Conservation (phyloP, 257 asterid species). For the Capsicum pubescens region DNA sequence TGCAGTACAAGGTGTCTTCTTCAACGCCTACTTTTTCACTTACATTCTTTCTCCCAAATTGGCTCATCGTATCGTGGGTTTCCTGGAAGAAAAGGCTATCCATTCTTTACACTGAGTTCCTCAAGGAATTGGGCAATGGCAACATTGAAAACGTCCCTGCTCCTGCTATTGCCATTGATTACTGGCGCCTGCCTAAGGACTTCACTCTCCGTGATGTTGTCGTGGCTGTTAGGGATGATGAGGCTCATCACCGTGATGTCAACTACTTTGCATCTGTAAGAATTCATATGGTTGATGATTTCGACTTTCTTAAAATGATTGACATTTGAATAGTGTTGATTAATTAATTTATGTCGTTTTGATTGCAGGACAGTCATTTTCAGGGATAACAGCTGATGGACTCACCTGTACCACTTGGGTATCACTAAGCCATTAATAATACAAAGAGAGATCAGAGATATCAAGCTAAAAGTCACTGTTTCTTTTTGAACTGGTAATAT, state of each 20-base stretch:
- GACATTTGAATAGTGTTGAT: neutral
- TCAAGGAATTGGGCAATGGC: conserved; percentile 68
- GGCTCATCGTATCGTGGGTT: conserved; percentile 74
- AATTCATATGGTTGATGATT: neutral
- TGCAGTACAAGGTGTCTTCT: conserved; percentile 76
- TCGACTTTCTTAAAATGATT: neutral
- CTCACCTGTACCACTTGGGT: conserved; percentile 62
- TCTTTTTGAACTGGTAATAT: neutral
- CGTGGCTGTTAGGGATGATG: conserved; percentile 76
- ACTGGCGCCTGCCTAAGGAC: conserved; percentile 69
- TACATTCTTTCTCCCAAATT: conserved; percentile 68
- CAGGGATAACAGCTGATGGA: conserved; percentile 58
- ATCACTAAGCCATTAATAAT: conserved; percentile 39
- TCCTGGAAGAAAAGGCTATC: conserved; percentile 74
- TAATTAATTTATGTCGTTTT: conserved; percentile 8
- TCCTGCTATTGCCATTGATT: conserved; percentile 90
- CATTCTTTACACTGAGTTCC: conserved; percentile 67
- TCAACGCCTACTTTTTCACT: conserved; percentile 69
- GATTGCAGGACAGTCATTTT: conserved; percentile 62
- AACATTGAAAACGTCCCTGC: conserved; percentile 79
- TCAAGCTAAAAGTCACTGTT: neutral
- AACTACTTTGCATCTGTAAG: conserved; percentile 87
- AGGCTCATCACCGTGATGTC: conserved; percentile 97
- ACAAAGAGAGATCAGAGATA: neutral
- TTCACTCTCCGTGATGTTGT: conserved; percentile 86